Conservation (phyloP, 169 alveolate species). For the Fabrea salina region DNA sequence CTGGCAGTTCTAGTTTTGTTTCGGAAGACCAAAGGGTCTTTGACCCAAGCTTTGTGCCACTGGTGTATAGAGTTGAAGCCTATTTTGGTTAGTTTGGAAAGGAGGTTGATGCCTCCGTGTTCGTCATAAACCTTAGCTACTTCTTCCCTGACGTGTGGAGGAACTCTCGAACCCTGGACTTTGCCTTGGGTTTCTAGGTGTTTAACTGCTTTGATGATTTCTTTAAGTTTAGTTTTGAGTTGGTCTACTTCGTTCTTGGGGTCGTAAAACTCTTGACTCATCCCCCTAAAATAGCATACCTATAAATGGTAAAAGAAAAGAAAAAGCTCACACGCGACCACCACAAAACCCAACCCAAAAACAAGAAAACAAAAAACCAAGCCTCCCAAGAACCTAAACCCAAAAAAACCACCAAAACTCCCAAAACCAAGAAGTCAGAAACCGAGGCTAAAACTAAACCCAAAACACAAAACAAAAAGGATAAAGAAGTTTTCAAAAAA, state of each 20-base stretch:
- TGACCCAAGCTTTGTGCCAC: not conserved
- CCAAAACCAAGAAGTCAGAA: no score
- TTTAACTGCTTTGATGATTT: not conserved
- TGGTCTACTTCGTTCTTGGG: not conserved
- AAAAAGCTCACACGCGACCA: no score
- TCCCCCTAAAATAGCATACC: no score
- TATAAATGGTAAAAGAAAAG: no score
- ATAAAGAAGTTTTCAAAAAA: no score
- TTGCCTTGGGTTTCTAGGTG: not conserved
- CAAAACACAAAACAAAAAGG: no score
- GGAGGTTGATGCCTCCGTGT: conserved; percentile 19
- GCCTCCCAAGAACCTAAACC: no score
- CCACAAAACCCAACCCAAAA: no score
- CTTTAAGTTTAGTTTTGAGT: not conserved
- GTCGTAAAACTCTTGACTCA: not conserved
- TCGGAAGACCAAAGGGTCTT: not conserved
- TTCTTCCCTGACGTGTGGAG: conserved; percentile 8
- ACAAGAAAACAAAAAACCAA: no score
- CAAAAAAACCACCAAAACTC: no score
- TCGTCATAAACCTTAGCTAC: conserved; percentile 5
- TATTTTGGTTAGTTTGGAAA: not conserved
- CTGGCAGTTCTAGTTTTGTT: not conserved
- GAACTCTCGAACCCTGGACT: not conserved
- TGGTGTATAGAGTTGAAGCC: not conserved
- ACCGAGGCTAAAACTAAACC: no score